Evolutionary conservation across 176 grass and related monocot species (phyloP), one percentile per base, ranked within the genome.

Genomic region (Olyra latifolia): DNA sequence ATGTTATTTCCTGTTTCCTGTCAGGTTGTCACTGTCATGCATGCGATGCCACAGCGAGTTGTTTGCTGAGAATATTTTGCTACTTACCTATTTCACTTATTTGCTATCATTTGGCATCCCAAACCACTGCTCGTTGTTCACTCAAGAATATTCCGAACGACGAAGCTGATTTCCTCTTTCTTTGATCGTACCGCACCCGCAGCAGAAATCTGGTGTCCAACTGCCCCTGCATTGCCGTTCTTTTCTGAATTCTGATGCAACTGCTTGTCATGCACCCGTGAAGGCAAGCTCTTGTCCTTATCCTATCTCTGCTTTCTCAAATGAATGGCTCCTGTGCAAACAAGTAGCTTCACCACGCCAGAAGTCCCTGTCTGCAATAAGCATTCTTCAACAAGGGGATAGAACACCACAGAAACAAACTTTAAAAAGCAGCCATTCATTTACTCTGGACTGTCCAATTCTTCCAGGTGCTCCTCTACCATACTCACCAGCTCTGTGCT

Each of bases 251-350:
- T 62, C 15, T 23, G 40, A 47, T 48, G 27, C 40, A 61, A 49
- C 1, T 50, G 60, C 19, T 50, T 39, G 22, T 6, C 20, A 35
- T 69, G 65, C 10, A 47, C 25, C 71, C 2, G 1, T 82, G 35
- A 25, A 71, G 45, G 38, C 25, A 72, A 28, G 81, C 43, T 60
- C 62, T 5, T 48, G 20, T 75, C 24, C 7, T 8, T 22, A 3
- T 73, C 75, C 4, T 29, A 59, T 52, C 50, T 80, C 12, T 69
- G 43, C 82, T 71, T 70, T 61, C 39, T 46, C 7, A 40, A 80
- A 75, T 61, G 75, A 72, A 72, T 88, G 62, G 24, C 10, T 80
- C 61, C 29, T 68, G 32, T 67, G 29, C 52, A 83, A 29, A 71
- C 11, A 81, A 43, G 56, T 10, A 68, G 62, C 29, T 59, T 52